Evolutionary conservation across 208 protist species (phyloP), one percentile per base, ranked within the genome.

Genomic region (Acanthamoeba culbertsoni): DNA sequence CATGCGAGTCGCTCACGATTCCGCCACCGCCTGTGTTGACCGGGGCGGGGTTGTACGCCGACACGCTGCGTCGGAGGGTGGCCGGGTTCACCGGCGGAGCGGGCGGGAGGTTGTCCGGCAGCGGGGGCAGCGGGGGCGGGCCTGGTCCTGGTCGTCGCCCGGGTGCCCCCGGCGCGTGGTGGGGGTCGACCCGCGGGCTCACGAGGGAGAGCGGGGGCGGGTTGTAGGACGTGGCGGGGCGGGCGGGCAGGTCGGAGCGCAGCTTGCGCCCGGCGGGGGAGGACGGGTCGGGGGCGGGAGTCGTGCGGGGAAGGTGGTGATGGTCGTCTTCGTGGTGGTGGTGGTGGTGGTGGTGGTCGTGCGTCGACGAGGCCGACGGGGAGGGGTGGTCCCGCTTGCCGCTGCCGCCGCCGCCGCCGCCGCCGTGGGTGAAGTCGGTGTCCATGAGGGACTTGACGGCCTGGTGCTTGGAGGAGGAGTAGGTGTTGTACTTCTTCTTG

Each of bases 401-500:
- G n/a, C n/a, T n/a, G n/a, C n/a, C n/a, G n/a, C n/a, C n/a, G n/a
- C n/a, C n/a, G n/a, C n/a, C n/a, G n/a, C n/a, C n/a, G n/a, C n/a
- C n/a, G n/a, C n/a, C n/a, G n/a, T n/a, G n/a, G n/a, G n/a, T n/a
- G 28, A 68, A 68, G 31, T 68, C 59, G 28, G 59, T 40, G 59
- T 68, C 59, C 10, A 68, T 10, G 6, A 68, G 28, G 28, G 59
- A 26, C 59, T 68, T 68, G 59, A 68, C 28, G 59, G 59, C 40
- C 59, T 68, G 59, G 18, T 33, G 59, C 59, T 68, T 68, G 59
- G 59, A 37, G n/a, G 59, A 31, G 3, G 59, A 68, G 59, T 37
- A 31, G 59, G 59, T 68, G 59, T 68, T 68, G 59, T 68, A 68
- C 59, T 68, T 68, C 59, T 68, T 68, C 59, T 68, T 68, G 23